Evolutionary conservation across 106 monocot genomes (phyloP).

Genomic region (Phalaenopsis equestris): DNA sequence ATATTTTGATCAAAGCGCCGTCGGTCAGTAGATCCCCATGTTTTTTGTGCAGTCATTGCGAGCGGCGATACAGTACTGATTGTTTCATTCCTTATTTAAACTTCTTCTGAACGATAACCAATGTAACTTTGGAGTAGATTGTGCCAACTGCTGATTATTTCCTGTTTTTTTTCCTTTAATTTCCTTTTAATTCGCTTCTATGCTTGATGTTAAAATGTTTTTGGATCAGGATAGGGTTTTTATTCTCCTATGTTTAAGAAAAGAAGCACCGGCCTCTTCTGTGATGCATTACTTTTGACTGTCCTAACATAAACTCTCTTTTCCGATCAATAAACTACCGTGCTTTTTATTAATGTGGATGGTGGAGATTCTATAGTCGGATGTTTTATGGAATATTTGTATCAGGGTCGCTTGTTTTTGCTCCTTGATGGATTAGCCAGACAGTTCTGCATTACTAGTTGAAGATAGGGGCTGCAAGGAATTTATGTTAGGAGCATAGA

Average conservation of each 20-base stretch:
- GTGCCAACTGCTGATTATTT: neutral
- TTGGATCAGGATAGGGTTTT: constrained; percentile 43
- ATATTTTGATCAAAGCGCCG: no score
- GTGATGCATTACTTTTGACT: neutral
- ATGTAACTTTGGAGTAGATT: neutral
- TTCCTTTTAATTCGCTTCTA: constrained; percentile 38
- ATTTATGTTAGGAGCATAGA: no score
- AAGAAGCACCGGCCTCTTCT: constrained; percentile 38
- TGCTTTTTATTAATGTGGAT: no score
- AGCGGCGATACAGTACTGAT: constrained; percentile 11
- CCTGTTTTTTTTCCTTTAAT: neutral
- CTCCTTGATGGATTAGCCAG: no score
- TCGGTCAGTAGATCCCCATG: neutral
- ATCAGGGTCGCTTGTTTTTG: no score
- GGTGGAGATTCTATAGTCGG: no score
- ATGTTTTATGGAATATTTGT: no score
- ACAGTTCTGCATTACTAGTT: no score
- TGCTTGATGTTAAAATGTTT: constrained; percentile 41
- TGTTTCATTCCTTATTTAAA: constrained; percentile 38
- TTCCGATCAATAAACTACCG: no score
- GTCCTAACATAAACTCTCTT: no score
- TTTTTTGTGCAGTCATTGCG: constrained; percentile 35
- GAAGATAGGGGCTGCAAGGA: no score
- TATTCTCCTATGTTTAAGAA: constrained; percentile 47
- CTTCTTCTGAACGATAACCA: constrained; percentile 3